Base-by-base conservation (phyloP, 2,329 filamentous ascomycete genomes). In the Penicillium palitans region DNA sequence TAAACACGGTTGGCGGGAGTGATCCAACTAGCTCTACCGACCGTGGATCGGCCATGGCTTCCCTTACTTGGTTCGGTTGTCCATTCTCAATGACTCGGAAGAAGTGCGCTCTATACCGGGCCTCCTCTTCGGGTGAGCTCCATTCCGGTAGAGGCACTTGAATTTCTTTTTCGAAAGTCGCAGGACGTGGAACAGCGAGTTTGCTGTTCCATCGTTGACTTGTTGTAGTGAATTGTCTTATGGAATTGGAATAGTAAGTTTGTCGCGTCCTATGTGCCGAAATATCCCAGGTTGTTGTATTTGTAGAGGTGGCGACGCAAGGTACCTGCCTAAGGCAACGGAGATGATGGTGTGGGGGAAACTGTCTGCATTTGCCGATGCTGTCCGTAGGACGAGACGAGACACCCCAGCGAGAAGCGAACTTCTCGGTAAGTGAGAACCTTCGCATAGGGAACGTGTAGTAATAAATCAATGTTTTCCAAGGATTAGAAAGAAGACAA, bases 1-100 rank as follows among this genome's bases (percentile, higher is more conserved):
- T 84, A 67, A 91, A 87, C 0, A 81, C 81, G 1, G 81, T 76
- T 2, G 79, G 71, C 0, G 87, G 80, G 24, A 91, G 70, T 6
- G 64, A 67, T 53, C 69, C 65, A 49, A 76, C 62, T 21, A 72
- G 50, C 12, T 62, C 52, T 19, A 62, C 62, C 60, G 70, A 74
- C 44, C 65, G 65, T 52, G 70, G 69, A 46, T 75, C 66, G 12
- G 65, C 62, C 58, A 79, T 60, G 7, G 70, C 71, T 41, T 71
- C 59, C 61, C 79, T 71, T 24, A 79, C 68, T 52, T 72, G 74
- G 45, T 78, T 73, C 2, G 78, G 77, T 53, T 79, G 74, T 27
- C 68, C 71, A 57, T 74, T 67, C 57, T 70, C 61, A 50, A 79
- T 57, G 25, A 72, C 66, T 12, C 57, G 57, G 56, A 68, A 64